These are phyloP conservation scores for Xylogone sp. DNA, from an alignment of 2,329 filamentous ascomycete species.

Conservation along the genomic window DNA sequence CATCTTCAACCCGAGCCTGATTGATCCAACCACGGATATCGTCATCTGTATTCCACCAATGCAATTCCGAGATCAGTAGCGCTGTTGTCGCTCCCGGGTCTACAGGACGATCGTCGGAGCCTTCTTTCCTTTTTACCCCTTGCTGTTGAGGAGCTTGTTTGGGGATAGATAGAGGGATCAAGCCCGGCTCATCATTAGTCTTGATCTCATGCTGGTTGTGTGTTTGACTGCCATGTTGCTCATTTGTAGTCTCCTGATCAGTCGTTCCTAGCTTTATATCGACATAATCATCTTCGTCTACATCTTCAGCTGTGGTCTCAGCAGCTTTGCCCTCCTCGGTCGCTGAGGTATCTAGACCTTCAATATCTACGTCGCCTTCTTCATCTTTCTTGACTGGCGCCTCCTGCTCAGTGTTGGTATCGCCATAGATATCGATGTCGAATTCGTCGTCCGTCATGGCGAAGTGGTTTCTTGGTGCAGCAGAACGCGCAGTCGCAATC, in stretches of 20 bases:
- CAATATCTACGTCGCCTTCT: constrained; percentile 32
- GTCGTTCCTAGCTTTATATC: constrained; percentile 34
- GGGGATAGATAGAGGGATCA: constrained; percentile 29
- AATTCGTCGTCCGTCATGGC: constrained; percentile 67
- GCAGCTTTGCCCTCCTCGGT: constrained; percentile 17
- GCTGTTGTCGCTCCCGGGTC: constrained; percentile 63
- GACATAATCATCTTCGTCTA: constrained; percentile 36
- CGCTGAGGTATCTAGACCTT: constrained; percentile 23
- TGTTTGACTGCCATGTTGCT: constrained; percentile 23
- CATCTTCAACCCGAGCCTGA: constrained; percentile 74
- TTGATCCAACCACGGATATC: constrained; percentile 85
- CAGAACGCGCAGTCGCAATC: not conserved
- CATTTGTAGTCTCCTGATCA: constrained; percentile 16
- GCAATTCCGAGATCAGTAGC: constrained; percentile 81
- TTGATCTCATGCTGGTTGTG: constrained; percentile 37
- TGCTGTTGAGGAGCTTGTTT: constrained; percentile 41
- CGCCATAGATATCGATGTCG: constrained; percentile 70
- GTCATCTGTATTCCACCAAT: constrained; percentile 97
- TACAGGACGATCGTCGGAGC: constrained; percentile 54
- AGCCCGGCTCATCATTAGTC: constrained; percentile 34
- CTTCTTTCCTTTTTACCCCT: constrained; percentile 58
- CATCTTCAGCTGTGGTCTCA: constrained; percentile 22
- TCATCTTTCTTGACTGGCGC: constrained; percentile 30
- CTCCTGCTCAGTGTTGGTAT: constrained; percentile 46
- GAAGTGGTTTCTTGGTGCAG: not conserved